Conservation (phyloP, 1,284 basidiomycete genomes). For the Dichomitus squalens region DNA sequence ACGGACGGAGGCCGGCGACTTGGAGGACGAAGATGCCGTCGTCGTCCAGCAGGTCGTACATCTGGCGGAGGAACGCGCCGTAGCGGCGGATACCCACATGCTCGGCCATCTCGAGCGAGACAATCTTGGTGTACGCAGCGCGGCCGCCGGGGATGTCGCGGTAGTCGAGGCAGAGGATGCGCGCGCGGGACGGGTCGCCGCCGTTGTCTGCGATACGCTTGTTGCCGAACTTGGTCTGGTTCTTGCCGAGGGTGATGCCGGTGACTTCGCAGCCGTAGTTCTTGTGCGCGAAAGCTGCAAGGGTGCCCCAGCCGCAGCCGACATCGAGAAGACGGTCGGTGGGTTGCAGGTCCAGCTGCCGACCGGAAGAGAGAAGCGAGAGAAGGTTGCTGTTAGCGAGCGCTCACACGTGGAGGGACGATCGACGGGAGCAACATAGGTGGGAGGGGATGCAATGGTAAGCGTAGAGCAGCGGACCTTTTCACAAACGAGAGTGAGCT, state of each 20-base stretch:
- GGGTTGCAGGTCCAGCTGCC: slow-evolving; percentile 76
- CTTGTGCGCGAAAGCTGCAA: slow-evolving; percentile 93
- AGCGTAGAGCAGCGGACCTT: slow-evolving; percentile 48
- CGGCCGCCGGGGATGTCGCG: slow-evolving; percentile 86
- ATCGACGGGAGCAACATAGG: background rate
- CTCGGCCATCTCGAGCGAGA: slow-evolving; percentile 98
- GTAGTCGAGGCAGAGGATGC: slow-evolving; percentile 95
- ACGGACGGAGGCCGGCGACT: slow-evolving; percentile 91
- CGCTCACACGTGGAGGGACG: background rate
- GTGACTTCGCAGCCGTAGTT: slow-evolving; percentile 96
- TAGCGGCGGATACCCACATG: slow-evolving; percentile 97
- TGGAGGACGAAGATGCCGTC: slow-evolving; percentile 96
- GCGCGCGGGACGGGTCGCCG: slow-evolving; percentile 69
- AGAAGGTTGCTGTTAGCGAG: background rate
- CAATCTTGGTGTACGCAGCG: slow-evolving; percentile 92
- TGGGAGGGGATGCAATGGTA: background rate
- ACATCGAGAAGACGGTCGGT: slow-evolving; percentile 85
- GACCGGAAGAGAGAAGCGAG: background rate
- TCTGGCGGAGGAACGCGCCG: slow-evolving; percentile 84
- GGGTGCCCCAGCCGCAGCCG: slow-evolving; percentile 98
- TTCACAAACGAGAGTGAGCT: slow-evolving; percentile 92
- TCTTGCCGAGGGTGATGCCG: slow-evolving; percentile 90
- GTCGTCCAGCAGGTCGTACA: slow-evolving; percentile 94
- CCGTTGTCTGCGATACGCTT: slow-evolving; percentile 84
- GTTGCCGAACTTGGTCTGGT: slow-evolving; percentile 93